phyloP scores from a whole-genome alignment of 2,329 filamentous ascomycete species.

The Botrytis deweyae region DNA sequence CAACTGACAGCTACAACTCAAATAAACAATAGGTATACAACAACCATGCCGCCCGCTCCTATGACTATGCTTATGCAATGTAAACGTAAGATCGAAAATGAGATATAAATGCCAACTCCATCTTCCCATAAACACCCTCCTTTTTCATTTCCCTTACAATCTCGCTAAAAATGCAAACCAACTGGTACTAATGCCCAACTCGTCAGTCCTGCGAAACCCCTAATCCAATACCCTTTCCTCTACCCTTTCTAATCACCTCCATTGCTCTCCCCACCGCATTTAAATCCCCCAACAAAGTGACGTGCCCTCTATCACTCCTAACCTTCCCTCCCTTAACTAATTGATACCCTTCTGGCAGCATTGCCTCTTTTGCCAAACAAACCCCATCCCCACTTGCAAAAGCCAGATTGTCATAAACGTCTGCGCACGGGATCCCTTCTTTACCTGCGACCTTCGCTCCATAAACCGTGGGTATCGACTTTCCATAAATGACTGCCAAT shows the following conservation, averaged over 20 bases:
- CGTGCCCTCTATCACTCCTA: conserved; percentile 80
- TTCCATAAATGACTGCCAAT: conserved; percentile 79
- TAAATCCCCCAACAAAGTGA: conserved; percentile 82
- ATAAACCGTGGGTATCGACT: conserved; percentile 80
- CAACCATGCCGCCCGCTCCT: not conserved
- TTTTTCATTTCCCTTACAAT: not conserved
- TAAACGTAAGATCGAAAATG: not conserved
- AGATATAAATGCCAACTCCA: not conserved
- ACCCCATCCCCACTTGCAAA: conserved; percentile 90
- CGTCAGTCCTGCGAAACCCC: conserved; percentile 40
- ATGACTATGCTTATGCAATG: not conserved
- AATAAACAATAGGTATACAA: not conserved
- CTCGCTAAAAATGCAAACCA: not conserved
- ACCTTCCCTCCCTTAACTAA: conserved; percentile 72
- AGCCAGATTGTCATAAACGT: conserved; percentile 81
- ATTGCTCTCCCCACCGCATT: conserved; percentile 76
- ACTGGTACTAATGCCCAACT: no score
- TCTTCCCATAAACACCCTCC: not conserved
- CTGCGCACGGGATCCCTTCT: conserved; percentile 71
- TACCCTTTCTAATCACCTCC: conserved; percentile 63
- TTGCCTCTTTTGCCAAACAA: conserved; percentile 78
- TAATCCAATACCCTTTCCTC: conserved; percentile 70
- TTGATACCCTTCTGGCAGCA: conserved; percentile 78
- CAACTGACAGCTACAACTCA: not conserved
- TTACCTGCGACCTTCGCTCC: conserved; percentile 71